A percentile compares a stretch with the other conserved stretches of the same genome.
Conservation (phyloP, 768 basidiomycete genomes). For the Leucosporidium yakuticum region DNA sequence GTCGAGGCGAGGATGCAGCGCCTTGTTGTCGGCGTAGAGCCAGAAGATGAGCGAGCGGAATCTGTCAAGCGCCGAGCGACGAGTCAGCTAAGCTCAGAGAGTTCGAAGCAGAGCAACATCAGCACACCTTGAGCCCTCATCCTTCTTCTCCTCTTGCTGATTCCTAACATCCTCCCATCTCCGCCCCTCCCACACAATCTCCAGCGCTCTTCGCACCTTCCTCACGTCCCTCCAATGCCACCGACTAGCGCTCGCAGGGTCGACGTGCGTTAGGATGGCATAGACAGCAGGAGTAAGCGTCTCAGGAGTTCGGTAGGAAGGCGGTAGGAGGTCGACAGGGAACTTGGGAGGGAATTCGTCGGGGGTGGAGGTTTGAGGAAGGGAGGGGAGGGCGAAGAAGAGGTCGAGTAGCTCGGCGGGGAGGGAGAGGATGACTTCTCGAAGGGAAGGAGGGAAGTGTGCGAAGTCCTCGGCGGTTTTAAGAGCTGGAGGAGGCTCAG, state of each 20-base stretch:
- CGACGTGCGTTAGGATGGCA: conserved; percentile 60
- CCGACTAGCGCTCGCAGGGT: conserved; percentile 64
- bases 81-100: not conserved
- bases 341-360: conserved; percentile 27
- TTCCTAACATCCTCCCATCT: conserved; percentile 63
- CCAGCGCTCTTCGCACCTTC: conserved; percentile 74
- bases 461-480: conserved; percentile 5
- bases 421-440: conserved; percentile 23
- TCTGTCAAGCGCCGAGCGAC: conserved; percentile 45
- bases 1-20: conserved; percentile 64
- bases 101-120: not conserved
- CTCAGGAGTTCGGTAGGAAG: conserved; percentile 12
- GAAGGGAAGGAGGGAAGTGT: conserved; percentile 23
- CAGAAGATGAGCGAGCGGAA: conserved; percentile 84
- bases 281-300: conserved; percentile 48
- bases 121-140: conserved; percentile 24
- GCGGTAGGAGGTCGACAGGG: conserved; percentile 29
- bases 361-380: conserved; percentile 34
- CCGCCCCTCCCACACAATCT: conserved; percentile 67
- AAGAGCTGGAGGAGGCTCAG: not conserved
- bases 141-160: conserved; percentile 51
- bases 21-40: conserved; percentile 68
- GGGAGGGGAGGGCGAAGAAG: conserved; percentile 31
- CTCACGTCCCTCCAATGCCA: conserved; percentile 97
- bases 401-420: conserved; percentile 33